Evolutionary conservation across 202 grass and related monocot genomes (phyloP).

Genomic region (Carex sylvatica): DNA sequence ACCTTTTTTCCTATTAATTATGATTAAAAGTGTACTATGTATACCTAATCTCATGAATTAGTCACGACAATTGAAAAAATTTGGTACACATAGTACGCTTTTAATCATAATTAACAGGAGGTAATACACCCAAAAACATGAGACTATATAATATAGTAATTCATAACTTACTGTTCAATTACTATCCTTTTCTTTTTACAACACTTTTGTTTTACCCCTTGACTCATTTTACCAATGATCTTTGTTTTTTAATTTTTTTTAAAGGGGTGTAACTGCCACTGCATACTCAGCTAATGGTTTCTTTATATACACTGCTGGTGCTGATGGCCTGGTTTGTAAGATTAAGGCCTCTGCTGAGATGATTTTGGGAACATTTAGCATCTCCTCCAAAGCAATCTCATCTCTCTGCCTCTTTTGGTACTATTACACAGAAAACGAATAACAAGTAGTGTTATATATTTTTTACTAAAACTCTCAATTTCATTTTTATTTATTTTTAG

Average conservation of each 20-base stretch:
- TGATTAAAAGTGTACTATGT: not conserved
- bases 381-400: constrained; percentile 82
- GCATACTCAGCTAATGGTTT: constrained; percentile 48
- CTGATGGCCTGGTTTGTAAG: constrained; percentile 91
- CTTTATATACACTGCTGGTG: constrained; percentile 62
- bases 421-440: constrained; percentile 7
- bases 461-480: constrained; percentile 18
- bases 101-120: constrained; percentile 9
- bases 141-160: too few species aligned
- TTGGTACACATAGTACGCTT: not conserved
- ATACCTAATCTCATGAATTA: not conserved
- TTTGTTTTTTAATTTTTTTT: not conserved
- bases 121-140: too few species aligned
- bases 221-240: too few species aligned
- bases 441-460: not conserved
- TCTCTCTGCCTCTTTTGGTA: constrained; percentile 82
- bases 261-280: constrained; percentile 80
- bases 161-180: too few species aligned
- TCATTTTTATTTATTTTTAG: constrained; percentile 35
- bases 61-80: not conserved
- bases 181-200: too few species aligned
- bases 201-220: too few species aligned
- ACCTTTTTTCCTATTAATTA: constrained; percentile 12
- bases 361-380: constrained; percentile 50
- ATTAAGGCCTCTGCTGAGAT: constrained; percentile 57